Percentiles rank a stretch among this genome's conserved stretches.
These are phyloP conservation scores for Fusarium sp. DNA, from an alignment of 2,329 filamentous ascomycete species.

Conservation along the genomic window DNA sequence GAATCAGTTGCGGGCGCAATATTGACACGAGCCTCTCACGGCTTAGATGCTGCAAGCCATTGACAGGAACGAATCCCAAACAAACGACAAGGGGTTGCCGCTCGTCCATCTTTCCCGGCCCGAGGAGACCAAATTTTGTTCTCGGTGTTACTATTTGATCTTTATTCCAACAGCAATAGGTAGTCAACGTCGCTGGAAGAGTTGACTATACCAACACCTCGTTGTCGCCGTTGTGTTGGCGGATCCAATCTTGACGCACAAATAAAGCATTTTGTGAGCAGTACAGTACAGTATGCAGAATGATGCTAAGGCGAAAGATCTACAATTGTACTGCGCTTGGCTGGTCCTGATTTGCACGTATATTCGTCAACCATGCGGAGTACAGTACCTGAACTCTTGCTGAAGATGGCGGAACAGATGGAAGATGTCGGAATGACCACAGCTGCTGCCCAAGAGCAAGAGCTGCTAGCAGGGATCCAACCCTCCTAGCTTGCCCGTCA, in stretches of 20 bases:
- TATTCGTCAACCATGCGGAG: not conserved
- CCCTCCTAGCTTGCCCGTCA: constrained; percentile 25
- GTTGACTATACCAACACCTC: not conserved
- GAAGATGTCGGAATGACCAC: constrained; percentile 41
- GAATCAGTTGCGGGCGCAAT: constrained; percentile 47
- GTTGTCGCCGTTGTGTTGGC: not conserved
- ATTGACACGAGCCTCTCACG: constrained; percentile 39
- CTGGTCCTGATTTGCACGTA: not conserved
- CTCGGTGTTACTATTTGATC: constrained; percentile 25
- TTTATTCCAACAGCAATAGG: not conserved
- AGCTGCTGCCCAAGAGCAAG: constrained; percentile 23
- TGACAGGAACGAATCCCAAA: constrained; percentile 29
- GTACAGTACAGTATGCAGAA: not conserved
- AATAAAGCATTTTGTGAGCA: not conserved
- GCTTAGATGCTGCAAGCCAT: constrained; percentile 31
- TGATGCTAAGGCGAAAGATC: not conserved
- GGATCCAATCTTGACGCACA: not conserved
- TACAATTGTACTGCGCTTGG: not conserved
- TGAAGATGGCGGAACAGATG: constrained; percentile 15
- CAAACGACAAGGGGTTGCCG: constrained; percentile 24
- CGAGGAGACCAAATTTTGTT: constrained; percentile 14
- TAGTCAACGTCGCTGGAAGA: not conserved
- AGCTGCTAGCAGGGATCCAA: constrained; percentile 12
- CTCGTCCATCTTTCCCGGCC: constrained; percentile 29
- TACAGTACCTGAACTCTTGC: constrained; percentile 12